Evolutionary conservation across 1,139 yeast species (phyloP).

Genomic region (Kluyveromyces sp.): DNA sequence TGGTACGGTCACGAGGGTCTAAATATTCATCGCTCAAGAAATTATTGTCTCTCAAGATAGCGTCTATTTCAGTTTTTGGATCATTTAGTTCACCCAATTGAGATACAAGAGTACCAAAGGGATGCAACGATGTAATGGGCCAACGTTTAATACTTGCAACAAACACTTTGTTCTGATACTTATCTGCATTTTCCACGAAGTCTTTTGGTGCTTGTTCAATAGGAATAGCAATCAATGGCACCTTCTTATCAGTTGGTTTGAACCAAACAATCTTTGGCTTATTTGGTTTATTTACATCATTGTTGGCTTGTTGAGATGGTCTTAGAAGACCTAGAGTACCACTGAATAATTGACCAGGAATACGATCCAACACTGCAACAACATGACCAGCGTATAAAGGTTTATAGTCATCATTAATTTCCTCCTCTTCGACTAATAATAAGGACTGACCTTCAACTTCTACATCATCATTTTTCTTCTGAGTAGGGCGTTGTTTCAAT

Average conservation of each 20-base stretch:
- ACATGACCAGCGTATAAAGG: slow-evolving; percentile 98
- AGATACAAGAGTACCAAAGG: slow-evolving; percentile 88
- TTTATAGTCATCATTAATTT: slow-evolving; percentile 83
- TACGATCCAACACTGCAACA: slow-evolving; percentile 94
- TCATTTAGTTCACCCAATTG: slow-evolving; percentile 79
- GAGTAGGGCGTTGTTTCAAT: slow-evolving; percentile 92
- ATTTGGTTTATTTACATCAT: slow-evolving; percentile 36
- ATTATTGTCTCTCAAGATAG: slow-evolving; percentile 87
- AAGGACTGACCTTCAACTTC: slow-evolving; percentile 97
- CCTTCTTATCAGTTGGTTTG: slow-evolving; percentile 95
- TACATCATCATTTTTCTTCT: slow-evolving; percentile 95
- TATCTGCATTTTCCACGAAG: slow-evolving; percentile 86
- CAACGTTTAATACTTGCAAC: slow-evolving; percentile 96
- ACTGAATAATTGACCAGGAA: slow-evolving; percentile 90
- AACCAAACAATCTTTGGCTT: slow-evolving; percentile 97
- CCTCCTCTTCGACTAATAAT: slow-evolving; percentile 88
- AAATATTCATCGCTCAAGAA: slow-evolving; percentile 82
- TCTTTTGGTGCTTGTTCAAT: slow-evolving; percentile 97
- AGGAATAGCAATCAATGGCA: slow-evolving; percentile 95
- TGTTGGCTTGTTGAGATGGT: slow-evolving; percentile 87
- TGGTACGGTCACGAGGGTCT: slow-evolving; percentile 35
- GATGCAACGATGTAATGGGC: slow-evolving; percentile 98
- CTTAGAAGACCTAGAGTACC: slow-evolving; percentile 90
- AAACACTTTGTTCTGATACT: slow-evolving; percentile 71
- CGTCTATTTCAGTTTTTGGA: slow-evolving; percentile 73